A percentile compares a stretch with the other conserved stretches of the same genome.
Evolutionary conservation across 1,139 yeast species (phyloP).

Genomic region (Sugiyamaella xylanicola): DNA sequence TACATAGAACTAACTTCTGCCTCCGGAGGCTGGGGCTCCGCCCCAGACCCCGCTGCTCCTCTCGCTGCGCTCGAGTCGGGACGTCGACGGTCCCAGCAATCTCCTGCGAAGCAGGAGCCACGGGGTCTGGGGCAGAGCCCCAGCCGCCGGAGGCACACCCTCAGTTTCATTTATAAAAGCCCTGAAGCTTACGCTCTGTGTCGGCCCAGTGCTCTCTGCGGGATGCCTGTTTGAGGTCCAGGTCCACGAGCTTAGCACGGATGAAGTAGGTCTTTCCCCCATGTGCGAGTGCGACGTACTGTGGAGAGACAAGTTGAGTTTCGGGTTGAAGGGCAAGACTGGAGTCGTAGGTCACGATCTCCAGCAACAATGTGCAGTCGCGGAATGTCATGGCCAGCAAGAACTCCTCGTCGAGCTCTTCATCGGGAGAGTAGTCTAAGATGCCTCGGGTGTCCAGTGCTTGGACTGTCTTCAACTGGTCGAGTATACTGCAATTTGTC

Average conservation of each 20-base stretch:
- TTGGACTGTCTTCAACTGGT: slow-evolving; percentile 35
- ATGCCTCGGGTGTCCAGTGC: slow-evolving; percentile 35
- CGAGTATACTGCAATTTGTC: slow-evolving; percentile 28
- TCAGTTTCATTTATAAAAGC: slow-evolving; percentile 22
- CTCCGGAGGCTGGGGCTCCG: slow-evolving; percentile 16
- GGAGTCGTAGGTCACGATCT: slow-evolving; percentile 14
- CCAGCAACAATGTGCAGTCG: slow-evolving; percentile 43
- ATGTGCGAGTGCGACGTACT: slow-evolving; percentile 2
- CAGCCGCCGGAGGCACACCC: neutral
- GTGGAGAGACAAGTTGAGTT: neutral
- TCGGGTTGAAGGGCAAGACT: neutral
- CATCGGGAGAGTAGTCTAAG: slow-evolving; percentile 24
- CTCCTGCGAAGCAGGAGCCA: too few species aligned
- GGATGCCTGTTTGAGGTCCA: slow-evolving; percentile 41
- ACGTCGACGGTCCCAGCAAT: neutral
- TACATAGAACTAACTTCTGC: neutral
- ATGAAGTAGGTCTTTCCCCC: slow-evolving; percentile 19
- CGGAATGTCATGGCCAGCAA: slow-evolving; percentile 45
- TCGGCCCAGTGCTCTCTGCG: slow-evolving; percentile 41
- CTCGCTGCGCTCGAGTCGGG: neutral
- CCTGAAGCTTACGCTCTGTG: slow-evolving; percentile 35
- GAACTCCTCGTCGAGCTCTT: slow-evolving; percentile 32
- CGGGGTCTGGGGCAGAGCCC: too few species aligned
- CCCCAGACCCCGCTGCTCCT: slow-evolving; percentile 3
- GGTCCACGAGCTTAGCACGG: slow-evolving; percentile 40